Base-by-base conservation (phyloP, 139 green algal species). In the Mychonastes homosphaera region DNA sequence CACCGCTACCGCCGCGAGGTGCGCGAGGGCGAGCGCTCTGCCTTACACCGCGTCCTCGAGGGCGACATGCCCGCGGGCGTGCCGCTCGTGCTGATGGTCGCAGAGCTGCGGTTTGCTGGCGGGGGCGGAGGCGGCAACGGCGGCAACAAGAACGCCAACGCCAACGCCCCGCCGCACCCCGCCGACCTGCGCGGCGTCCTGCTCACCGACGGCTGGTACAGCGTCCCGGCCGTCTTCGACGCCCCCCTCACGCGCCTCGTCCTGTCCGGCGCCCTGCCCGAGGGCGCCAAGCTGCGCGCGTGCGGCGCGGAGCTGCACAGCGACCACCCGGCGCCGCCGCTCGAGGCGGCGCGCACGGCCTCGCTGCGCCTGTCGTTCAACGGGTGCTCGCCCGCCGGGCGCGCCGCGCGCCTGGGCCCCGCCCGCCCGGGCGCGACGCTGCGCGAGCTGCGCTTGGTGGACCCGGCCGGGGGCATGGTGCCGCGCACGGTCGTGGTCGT, bases 131-230 rank as follows among this genome's bases (percentile, higher is more conserved):
- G n/a, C 32, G 34, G 34, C 27, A 46, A 38, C 34, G 33, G 21
- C 27, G 24, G 28, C 32, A 51, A 40, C 35, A 58, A 41, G 53
- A 29, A 46, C 45, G 32, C 45, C 48, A 38, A 43, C 7, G 9
- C 27, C 10, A 6, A 56, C 7, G 8, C 8, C 48, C 19, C 35
- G 48, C 48, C 18, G 48, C 48, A 34, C 24, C 7, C 21, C 1
- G 33, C 3, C 21, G 45, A 64, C 8, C 63, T 62, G 38, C 27
- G 49, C 34, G 32, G 50, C 1, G 28, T 89, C 40, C 64, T 82
- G 61, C 65, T 90, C 4, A 89, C 63, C 12, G 82, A 90, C 56
- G 82, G 82, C 4, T 89, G 81, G 81, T 90, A 90, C 69, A 53
- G 54, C 29, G 61, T 87, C 0, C 56, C 55, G 1, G 79, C 71